Conservation (phyloP, 208 protist genomes). For the Herpetomonas samuelpessoai region DNA sequence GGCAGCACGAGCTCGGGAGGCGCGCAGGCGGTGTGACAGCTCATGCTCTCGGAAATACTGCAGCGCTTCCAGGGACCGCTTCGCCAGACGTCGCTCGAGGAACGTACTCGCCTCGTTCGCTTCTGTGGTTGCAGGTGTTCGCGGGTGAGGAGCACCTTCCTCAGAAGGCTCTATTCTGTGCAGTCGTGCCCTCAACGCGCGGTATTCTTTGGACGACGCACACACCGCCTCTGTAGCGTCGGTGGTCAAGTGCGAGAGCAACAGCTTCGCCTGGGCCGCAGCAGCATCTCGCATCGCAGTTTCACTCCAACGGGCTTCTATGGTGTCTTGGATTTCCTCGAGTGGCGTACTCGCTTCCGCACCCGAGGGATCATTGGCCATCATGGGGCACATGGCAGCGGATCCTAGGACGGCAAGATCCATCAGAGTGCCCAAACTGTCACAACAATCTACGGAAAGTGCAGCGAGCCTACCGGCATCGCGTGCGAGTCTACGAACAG, state of each 20-base stretch:
- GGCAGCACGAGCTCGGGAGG: background rate
- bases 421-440: background rate
- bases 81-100: background rate
- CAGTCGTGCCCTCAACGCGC: too few relatives aligned
- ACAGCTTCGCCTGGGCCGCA: background rate
- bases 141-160: too few relatives aligned
- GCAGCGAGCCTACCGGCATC: background rate
- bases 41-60: background rate
- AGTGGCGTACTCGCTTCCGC: too few relatives aligned
- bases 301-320: too few relatives aligned
- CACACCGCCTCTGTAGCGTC: background rate
- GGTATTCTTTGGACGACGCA: background rate
- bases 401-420: background rate
- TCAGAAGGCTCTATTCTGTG: background rate
- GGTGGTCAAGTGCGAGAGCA: background rate
- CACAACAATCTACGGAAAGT: background rate
- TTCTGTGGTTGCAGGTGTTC: too few relatives aligned
- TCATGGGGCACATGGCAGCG: too few relatives aligned
- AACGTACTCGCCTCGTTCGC: too few relatives aligned
- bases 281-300: too few relatives aligned
- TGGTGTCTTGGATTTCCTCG: too few relatives aligned
- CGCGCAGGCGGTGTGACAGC: too few relatives aligned
- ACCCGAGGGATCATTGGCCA: too few relatives aligned
- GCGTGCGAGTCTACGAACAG: background rate
- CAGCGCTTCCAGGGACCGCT: background rate